Base-by-base conservation (phyloP, 176 grass and related monocot genomes). In the Pharus latifolius region DNA sequence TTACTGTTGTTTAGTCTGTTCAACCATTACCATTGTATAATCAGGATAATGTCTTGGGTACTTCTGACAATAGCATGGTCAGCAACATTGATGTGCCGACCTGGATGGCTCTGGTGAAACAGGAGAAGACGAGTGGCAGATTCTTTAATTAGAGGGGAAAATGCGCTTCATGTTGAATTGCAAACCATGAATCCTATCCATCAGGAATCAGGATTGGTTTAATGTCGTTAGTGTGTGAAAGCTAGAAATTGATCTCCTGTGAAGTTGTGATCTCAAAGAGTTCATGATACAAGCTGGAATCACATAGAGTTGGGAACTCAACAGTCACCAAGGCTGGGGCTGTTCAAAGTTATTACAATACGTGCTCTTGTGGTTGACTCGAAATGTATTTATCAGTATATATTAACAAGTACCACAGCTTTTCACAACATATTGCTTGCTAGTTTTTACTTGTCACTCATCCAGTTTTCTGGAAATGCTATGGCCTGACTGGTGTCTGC, bases 121-220 rank as follows among this genome's bases (percentile, higher is more conserved):
- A 55, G 86, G 71, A 20, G 96, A 86, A 40, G 95, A 87, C 16
- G 92, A 94, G 35, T 95, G 96, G 96, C 87, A 95, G 72, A 80
- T 99, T 71, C 84, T 99, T 44, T 94, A 83, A 74, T 48, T 8
- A 6, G 41, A 29, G 3, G 18, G 19, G 28, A 50, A 64, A 32
- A 16, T 30, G 30, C 33, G 76, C 35, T 49, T 30, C 6, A 29
- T 58, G 41, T 34, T 18, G 30, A 17, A 14, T 42, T 14, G n/a
- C 19, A 57, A 76, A 57, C 57, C 17, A 53, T 53, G 9, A 37
- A 55, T 49, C 19, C n/a, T 49, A 40, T 24, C 1, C 71, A 12
- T 38, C 35, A 38, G 4, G 35, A 38, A 5, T n/a, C n/a, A n/a
- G n/a, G n/a, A n/a, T 26, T 37, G 38, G 52, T 55, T 15, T 67